phyloP scores from a whole-genome alignment of 1,284 basidiomycete species.

The Puccinia polysora region DNA sequence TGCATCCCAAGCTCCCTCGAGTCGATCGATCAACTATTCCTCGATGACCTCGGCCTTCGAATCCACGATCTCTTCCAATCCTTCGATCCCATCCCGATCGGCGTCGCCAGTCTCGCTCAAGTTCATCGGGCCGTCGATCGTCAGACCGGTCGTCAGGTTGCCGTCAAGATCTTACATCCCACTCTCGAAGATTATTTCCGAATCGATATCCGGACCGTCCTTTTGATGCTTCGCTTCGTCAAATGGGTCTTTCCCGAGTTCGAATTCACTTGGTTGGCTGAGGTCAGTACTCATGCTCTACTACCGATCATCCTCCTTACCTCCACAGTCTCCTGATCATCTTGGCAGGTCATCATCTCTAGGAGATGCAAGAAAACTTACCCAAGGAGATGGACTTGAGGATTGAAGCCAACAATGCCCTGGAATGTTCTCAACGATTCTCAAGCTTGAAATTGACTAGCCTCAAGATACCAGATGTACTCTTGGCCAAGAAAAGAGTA shows the following conservation, averaged over 20 bases:
- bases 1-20: constrained; percentile 73
- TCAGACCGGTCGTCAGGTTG: constrained; percentile 69
- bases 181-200: constrained; percentile 86
- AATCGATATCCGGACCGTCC: constrained; percentile 65
- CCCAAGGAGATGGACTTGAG: constrained; percentile 88
- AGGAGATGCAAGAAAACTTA: constrained; percentile 72
- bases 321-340: neutral
- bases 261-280: constrained; percentile 81
- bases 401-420: constrained; percentile 76
- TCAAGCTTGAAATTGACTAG: constrained; percentile 64
- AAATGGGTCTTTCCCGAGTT: constrained; percentile 77
- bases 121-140: constrained; percentile 80
- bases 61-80: constrained; percentile 64
- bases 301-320: neutral
- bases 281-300: too few relatives aligned
- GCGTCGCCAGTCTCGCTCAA: constrained; percentile 87
- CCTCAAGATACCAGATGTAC: constrained; percentile 83
- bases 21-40: constrained; percentile 65
- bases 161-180: constrained; percentile 96
- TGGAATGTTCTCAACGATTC: constrained; percentile 70
- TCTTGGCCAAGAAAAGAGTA: constrained; percentile 76
- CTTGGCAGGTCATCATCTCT: constrained; percentile 48
- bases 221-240: constrained; percentile 64
- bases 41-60: constrained; percentile 65
- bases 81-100: constrained; percentile 84